Evolutionary conservation across 768 basidiomycete species (phyloP), one percentile per base, ranked within the genome.

Genomic region (Tephrocybe sp.): DNA sequence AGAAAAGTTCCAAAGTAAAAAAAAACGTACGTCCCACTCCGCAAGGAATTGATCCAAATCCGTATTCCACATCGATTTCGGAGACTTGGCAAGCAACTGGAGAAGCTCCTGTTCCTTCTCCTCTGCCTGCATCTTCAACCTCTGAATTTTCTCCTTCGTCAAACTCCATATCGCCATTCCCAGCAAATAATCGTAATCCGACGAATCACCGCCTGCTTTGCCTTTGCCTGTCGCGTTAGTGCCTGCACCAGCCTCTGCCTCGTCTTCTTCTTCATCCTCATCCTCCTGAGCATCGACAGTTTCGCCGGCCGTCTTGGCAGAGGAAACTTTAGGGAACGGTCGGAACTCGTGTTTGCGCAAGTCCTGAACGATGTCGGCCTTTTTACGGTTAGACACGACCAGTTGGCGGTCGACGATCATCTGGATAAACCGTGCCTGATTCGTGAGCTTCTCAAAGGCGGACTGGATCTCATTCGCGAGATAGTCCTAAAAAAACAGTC

Each of bases 161-260:
- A 99, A 73, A 70, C 87, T 96, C 77, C 83, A 94, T 62, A 99
- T 96, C 1, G 92, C 73, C 96, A 99, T 98, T 13, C 91, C 84
- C 51, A 99, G 72, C 44, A 99, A 69, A 68, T 99, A 98, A 64
- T 99, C 95, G 63, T 77, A 99, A 69, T 98, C 95, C 24, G 76
- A 75, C 4, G 70, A 58, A 9, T 70, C 67, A 34, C 72, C 76
- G 3, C 61, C 69, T 6, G 62, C 57, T 9, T 54, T 57, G 9
- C 41, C 21, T 19, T 51, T 49, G 9, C 42, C 55, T 41, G 56
- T 53, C 19, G 56, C 64, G 21, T 51, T 60, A 6, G 19, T 26
- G 4, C 32, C 60, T 7, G 66, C 66, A 24, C 71, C 75, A 4
- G 62, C 71, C 0, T 67, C 79, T 12, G 73, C 83, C 6, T 77